Evolutionary conservation across 116 monocot genomes (phyloP).

Genomic region (Phalaenopsis hybrid): DNA sequence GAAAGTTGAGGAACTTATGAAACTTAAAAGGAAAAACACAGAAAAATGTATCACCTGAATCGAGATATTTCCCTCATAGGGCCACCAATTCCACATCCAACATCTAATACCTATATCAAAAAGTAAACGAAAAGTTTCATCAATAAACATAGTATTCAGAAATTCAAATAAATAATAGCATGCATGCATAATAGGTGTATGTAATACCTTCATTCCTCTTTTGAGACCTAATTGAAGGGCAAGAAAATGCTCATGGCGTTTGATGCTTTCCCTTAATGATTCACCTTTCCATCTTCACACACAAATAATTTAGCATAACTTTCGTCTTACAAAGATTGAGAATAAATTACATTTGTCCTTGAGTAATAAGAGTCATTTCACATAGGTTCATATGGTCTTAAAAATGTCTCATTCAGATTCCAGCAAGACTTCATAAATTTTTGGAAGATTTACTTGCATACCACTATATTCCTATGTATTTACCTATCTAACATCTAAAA

Average conservation of each 20-base stretch:
- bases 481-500: no score
- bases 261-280: constrained; percentile 82
- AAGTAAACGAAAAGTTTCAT: neutral
- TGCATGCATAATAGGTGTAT: neutral
- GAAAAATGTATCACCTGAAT: constrained; percentile 53
- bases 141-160: neutral
- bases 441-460: no score
- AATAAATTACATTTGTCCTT: neutral
- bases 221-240: constrained; percentile 77
- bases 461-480: no score
- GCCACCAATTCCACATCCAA: constrained; percentile 96
- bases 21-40: neutral
- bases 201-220: constrained; percentile 78
- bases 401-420: constrained; percentile 7
- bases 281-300: constrained; percentile 75
- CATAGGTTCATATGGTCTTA: neutral
- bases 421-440: neutral
- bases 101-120: constrained; percentile 67
- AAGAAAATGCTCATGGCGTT: constrained; percentile 91
- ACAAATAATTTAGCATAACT: neutral
- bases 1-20: neutral
- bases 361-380: neutral
- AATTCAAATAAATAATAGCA: neutral
- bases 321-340: neutral
- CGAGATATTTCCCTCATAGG: constrained; percentile 89